These are phyloP conservation scores for Circinella minor DNA, from an alignment of 371 early-diverging fungal genomes.

Conservation along the genomic window DNA sequence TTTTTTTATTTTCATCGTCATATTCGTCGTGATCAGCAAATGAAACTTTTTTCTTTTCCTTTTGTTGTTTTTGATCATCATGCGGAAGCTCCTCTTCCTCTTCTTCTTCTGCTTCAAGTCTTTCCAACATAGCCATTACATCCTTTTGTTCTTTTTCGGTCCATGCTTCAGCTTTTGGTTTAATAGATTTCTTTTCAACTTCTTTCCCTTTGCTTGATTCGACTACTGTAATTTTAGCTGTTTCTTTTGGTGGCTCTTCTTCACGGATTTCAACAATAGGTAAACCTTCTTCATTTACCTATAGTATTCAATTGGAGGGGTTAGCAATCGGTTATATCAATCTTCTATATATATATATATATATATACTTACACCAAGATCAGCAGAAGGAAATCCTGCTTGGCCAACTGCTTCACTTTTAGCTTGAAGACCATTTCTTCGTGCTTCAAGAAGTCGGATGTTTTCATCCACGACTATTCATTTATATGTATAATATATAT, in stretches of 20 bases:
- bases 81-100: conserved; percentile 41
- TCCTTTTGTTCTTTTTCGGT: conserved; percentile 38
- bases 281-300: conserved; percentile 89
- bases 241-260: conserved; percentile 49
- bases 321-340: background rate
- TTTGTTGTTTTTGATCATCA: conserved; percentile 24
- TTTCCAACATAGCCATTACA: conserved; percentile 55
- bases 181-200: background rate
- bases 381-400: conserved; percentile 16
- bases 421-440: conserved; percentile 50
- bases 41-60: conserved; percentile 21
- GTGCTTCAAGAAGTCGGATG: conserved; percentile 54
- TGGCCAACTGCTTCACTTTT: conserved; percentile 26
- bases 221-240: background rate
- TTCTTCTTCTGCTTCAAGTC: conserved; percentile 65
- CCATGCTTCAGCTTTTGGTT: background rate
- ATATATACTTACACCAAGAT: conserved; percentile 8
- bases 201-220: background rate
- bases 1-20: conserved; percentile 57
- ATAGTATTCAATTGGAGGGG: background rate
- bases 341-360: background rate
- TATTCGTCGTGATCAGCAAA: conserved; percentile 30
- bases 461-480: conserved; percentile 68
- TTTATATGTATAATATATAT: background rate
- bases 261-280: conserved; percentile 89